Percentiles rank a stretch among this genome's conserved stretches.
These are phyloP conservation scores for Aspergillus egyptiacus DNA, from an alignment of 495 filamentous ascomycete species.

Conservation along the genomic window DNA sequence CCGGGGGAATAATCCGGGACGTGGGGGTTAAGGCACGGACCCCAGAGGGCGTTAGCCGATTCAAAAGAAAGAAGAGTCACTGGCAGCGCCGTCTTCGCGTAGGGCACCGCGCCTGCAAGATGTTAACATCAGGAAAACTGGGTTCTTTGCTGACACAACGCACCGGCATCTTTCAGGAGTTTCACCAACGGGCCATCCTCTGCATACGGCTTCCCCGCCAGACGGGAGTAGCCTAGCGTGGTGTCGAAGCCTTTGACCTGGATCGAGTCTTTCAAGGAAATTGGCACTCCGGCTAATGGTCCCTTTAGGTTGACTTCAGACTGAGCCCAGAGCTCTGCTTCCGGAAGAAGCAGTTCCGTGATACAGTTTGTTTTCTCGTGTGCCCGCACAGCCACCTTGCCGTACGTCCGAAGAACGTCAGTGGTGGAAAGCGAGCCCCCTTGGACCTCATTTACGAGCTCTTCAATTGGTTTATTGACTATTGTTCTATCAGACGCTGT, in stretches of 20 bases:
- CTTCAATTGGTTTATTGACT: slow-evolving; percentile 66
- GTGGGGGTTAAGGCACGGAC: slow-evolving; percentile 77
- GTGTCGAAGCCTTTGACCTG: slow-evolving; percentile 82
- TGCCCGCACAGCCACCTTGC: slow-evolving; percentile 78
- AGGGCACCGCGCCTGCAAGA: slow-evolving; percentile 71
- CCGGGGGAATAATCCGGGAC: slow-evolving; percentile 79
- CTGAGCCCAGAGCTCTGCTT: slow-evolving; percentile 73
- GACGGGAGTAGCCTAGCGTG: slow-evolving; percentile 73
- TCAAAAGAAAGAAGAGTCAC: slow-evolving; percentile 90
- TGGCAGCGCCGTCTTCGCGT: slow-evolving; percentile 93
- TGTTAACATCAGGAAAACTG: neutral
- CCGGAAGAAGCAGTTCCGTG: slow-evolving; percentile 79
- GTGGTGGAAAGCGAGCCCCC: slow-evolving; percentile 55
- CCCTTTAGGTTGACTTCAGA: slow-evolving; percentile 68
- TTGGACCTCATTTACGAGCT: slow-evolving; percentile 75
- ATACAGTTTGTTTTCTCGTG: slow-evolving; percentile 86
- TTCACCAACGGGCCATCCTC: slow-evolving; percentile 70
- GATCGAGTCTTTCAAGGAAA: slow-evolving; percentile 85
- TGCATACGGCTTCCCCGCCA: slow-evolving; percentile 57
- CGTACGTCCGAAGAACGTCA: slow-evolving; percentile 81
- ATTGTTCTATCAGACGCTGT: slow-evolving; percentile 55
- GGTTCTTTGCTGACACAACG: slow-evolving; percentile 1
- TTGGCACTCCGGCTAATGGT: slow-evolving; percentile 81
- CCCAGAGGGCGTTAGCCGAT: slow-evolving; percentile 86
- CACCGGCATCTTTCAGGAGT: slow-evolving; percentile 80